Conservation (phyloP, 768 basidiomycete genomes). For the Erythrobasidium yunnanense region DNA sequence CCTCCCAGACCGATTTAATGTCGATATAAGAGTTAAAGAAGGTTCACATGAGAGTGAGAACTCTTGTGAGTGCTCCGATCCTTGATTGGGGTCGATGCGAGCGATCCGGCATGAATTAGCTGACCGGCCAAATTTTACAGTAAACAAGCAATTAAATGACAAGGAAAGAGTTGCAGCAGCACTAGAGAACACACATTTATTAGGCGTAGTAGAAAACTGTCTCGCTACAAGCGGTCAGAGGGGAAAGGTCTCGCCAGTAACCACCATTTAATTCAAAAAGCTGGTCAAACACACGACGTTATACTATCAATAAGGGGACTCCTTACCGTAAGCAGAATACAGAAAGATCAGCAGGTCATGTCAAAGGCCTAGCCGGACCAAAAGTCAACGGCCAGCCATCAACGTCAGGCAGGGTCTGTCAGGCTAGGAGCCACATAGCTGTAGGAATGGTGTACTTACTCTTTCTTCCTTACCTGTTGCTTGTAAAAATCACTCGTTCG, state of each 20-base stretch:
- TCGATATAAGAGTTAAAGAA: conserved; percentile 82
- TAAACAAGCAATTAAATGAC: conserved; percentile 97
- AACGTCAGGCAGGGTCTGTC: too few relatives aligned
- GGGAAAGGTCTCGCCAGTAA: conserved; percentile 34
- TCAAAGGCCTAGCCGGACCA: too few relatives aligned
- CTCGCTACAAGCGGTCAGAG: conserved; percentile 47
- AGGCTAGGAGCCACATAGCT: too few relatives aligned
- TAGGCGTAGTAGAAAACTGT: conserved; percentile 78
- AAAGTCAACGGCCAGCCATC: too few relatives aligned
- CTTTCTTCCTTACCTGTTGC: too few relatives aligned
- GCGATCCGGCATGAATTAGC: neutral
- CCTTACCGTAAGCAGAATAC: too few relatives aligned
- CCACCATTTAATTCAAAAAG: too few relatives aligned
- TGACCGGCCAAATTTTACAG: conserved; percentile 44
- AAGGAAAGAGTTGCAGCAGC: conserved; percentile 95
- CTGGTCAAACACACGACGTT: too few relatives aligned
- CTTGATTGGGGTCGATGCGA: neutral
- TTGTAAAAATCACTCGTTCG: too few relatives aligned
- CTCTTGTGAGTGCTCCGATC: conserved; percentile 51
- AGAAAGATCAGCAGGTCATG: too few relatives aligned
- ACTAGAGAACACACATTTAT: conserved; percentile 73
- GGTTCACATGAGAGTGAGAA: conserved; percentile 93
- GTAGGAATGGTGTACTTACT: too few relatives aligned
- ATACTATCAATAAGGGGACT: too few relatives aligned
- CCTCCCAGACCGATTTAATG: conserved; percentile 82